These are phyloP conservation scores for Candolleomyces efflorescens DNA, from an alignment of 768 basidiomycete genomes.

Conservation along the genomic window DNA sequence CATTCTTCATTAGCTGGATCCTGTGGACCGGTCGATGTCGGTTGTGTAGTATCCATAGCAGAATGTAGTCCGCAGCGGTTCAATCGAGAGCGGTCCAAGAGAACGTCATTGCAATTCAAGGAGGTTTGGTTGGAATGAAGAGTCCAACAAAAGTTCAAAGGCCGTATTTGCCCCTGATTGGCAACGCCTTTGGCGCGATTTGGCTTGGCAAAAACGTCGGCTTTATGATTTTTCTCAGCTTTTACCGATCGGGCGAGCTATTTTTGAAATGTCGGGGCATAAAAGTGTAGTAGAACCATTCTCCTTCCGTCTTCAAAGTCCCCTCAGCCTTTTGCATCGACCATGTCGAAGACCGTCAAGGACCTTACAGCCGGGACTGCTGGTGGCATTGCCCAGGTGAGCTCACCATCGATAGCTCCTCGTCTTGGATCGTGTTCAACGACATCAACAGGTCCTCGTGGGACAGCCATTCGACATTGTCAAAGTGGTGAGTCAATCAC, in stretches of 20 bases:
- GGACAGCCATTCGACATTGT: constrained; percentile 97
- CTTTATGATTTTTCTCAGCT: neutral
- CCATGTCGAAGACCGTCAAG: constrained; percentile 68
- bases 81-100: neutral
- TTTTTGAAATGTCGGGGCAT: neutral
- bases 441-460: constrained; percentile 61
- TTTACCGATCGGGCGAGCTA: too few species aligned
- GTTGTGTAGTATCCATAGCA: neutral
- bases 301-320: neutral
- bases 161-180: constrained; percentile 6
- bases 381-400: constrained; percentile 86
- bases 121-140: too few species aligned
- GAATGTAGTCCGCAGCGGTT: neutral
- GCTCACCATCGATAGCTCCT: constrained; percentile 7
- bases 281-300: neutral
- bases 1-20: neutral
- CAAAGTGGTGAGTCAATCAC: constrained; percentile 72
- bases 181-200: neutral
- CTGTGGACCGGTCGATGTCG: neutral
- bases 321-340: constrained; percentile 3
- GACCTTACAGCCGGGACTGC: constrained; percentile 87
- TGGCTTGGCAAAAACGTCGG: neutral
- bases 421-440: constrained; percentile 13
- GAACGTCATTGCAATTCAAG: neutral
- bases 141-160: neutral